Evolutionary conservation across 164 flowering plant genomes (phyloP), one percentile per base, ranked within the genome.

Genomic region (Cinnamomum micranthum): DNA sequence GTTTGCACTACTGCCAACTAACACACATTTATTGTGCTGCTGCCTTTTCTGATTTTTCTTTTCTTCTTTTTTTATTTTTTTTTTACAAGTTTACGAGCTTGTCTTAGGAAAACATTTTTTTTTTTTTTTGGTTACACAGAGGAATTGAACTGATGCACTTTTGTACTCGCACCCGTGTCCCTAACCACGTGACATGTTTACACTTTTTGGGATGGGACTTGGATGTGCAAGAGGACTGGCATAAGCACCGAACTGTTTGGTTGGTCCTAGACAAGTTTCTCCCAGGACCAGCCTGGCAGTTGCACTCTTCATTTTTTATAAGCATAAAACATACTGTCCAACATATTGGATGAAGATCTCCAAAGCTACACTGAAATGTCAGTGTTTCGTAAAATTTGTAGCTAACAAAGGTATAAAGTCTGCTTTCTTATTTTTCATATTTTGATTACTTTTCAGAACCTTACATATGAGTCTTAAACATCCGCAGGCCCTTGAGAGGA

Each of bases 401-500:
- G 47, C 11, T 41, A 41, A 7, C 47, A 41, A 41, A 41, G 47
- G 2, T 6, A 41, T 41, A 41, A 35, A 41, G 47, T 9, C 47
- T 41, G 9, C 47, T 41, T 41, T 41, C 47, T 1, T 41, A 41
- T 20, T 55, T 52, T 15, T 15, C 17, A 55, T 15, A 20, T 55
- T 55, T 55, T 41, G 47, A 41, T 11, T 55, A 20, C 20, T 55
- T 55, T 55, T 55, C n/a, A 55, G 60, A 55, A 19, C n/a, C 17
- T 15, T 55, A 55, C 6, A 55, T 10, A 55, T 4, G 60, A 25
- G 14, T 4, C 72, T 3, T 31, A 14, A 23, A 6, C 12, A 31
- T 67, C 83, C 80, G 76, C 88, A 94, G 99, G 93, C 83, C 41
- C 78, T 86, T 23, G 80, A 71, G 70, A 86, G 89, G 80, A 86